Evolutionary conservation across 768 basidiomycete genomes (phyloP).

Genomic region (Lactifluus hygrophoroides): DNA sequence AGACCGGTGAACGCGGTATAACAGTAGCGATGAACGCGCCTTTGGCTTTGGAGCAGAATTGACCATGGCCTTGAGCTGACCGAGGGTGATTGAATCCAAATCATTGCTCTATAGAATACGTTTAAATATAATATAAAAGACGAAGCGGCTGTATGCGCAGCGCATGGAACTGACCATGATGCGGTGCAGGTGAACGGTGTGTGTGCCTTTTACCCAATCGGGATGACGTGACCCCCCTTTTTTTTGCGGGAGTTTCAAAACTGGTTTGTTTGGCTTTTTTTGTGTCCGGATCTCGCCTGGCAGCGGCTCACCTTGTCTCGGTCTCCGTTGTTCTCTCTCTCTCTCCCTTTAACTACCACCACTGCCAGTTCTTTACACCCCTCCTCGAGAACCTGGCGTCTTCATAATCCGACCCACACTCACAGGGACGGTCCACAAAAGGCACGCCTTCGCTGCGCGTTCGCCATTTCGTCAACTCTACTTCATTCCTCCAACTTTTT

Average conservation of each 20-base stretch:
- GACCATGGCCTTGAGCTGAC: slow-evolving; percentile 71
- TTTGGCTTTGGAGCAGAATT: slow-evolving; percentile 64
- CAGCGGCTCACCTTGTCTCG: slow-evolving; percentile 15
- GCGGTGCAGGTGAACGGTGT: not conserved
- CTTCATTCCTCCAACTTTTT: slow-evolving; percentile 25
- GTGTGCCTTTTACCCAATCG: slow-evolving; percentile 1
- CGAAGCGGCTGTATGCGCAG: not conserved
- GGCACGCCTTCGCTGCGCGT: slow-evolving; percentile 94
- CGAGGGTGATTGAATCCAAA: slow-evolving; percentile 69
- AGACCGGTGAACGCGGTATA: not conserved
- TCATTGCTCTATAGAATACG: slow-evolving; percentile 24
- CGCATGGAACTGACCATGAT: slow-evolving; percentile 7
- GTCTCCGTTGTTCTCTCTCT: slow-evolving; percentile 17
- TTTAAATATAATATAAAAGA: too few species aligned
- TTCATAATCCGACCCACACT: slow-evolving; percentile 6
- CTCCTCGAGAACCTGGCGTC: slow-evolving; percentile 8
- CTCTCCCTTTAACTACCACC: slow-evolving; percentile 20
- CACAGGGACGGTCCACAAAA: slow-evolving; percentile 40
- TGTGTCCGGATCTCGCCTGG: slow-evolving; percentile 21
- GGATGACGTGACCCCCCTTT: slow-evolving; percentile 1
- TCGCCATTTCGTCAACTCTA: slow-evolving; percentile 42
- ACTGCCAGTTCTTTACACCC: slow-evolving; percentile 21
- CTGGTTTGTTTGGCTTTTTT: slow-evolving; percentile 14
- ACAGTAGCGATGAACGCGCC: slow-evolving; percentile 33
- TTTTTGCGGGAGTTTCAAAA: slow-evolving; percentile 12